These are phyloP conservation scores for Naegleria fowleri DNA, from an alignment of 208 protist species.

Conservation along the genomic window DNA sequence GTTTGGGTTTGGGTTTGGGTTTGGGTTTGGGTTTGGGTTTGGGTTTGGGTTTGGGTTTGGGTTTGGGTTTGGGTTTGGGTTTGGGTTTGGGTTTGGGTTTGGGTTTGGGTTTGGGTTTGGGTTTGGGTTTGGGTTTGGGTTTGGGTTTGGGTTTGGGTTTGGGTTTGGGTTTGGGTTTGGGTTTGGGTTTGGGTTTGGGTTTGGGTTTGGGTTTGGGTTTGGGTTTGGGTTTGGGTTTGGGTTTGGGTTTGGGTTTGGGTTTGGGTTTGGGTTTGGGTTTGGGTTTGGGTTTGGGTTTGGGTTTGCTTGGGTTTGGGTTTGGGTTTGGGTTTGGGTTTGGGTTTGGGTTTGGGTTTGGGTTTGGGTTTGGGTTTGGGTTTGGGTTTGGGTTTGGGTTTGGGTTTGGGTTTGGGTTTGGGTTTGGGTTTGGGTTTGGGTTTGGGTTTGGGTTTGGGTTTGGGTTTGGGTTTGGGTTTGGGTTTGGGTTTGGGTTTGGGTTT, in stretches of 20 bases:
- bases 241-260: not conserved
- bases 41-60: conserved; percentile 5
- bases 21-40: conserved; percentile 9
- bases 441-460: conserved; percentile 5
- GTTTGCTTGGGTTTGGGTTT: conserved; percentile 4
- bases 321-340: conserved; percentile 5
- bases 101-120: conserved; percentile 10
- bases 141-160: conserved; percentile 9
- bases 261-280: conserved; percentile 9
- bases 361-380: conserved; percentile 9
- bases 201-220: conserved; percentile 9
- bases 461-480: not conserved
- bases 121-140: not conserved
- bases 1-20: conserved; percentile 4
- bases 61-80: not conserved
- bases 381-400: conserved; percentile 5
- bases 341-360: not conserved
- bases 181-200: not conserved
- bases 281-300: conserved; percentile 4
- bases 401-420: not conserved
- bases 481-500: conserved; percentile 9
- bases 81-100: conserved; percentile 9
- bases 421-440: conserved; percentile 9
- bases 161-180: conserved; percentile 5
- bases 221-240: conserved; percentile 5